A percentile compares a stretch with the other conserved stretches of the same genome.
Evolutionary conservation across 2,329 filamentous ascomycete genomes (phyloP).

Genomic region (Fusarium sp.): DNA sequence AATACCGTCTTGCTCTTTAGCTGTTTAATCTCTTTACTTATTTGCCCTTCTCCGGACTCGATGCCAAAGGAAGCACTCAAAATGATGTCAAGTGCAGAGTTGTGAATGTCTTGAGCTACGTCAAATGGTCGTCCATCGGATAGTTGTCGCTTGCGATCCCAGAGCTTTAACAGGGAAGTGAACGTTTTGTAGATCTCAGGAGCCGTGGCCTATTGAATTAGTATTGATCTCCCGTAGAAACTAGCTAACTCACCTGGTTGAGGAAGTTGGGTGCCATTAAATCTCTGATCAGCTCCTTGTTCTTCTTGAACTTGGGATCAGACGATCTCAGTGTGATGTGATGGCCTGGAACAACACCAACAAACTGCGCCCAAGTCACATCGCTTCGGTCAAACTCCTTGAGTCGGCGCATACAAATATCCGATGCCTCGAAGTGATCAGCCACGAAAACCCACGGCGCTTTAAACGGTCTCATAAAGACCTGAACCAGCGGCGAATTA

Average conservation of each 20-base stretch:
- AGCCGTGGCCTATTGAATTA: conserved; percentile 46
- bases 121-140: conserved; percentile 50
- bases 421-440: conserved; percentile 33
- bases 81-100: conserved; percentile 51
- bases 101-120: conserved; percentile 48
- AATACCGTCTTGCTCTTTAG: conserved; percentile 5
- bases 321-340: conserved; percentile 24
- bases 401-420: conserved; percentile 31
- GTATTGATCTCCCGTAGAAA: background rate
- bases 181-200: conserved; percentile 51
- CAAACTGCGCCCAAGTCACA: conserved; percentile 5
- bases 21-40: conserved; percentile 16
- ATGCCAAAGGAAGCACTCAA: conserved; percentile 49
- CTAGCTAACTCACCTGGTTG: conserved; percentile 1
- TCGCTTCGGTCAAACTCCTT: conserved; percentile 37
- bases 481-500: conserved; percentile 27
- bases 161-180: conserved; percentile 50
- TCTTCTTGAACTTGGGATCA: conserved; percentile 37
- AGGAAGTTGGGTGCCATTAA: conserved; percentile 36
- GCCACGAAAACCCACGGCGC: conserved; percentile 33
- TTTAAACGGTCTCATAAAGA: conserved; percentile 32
- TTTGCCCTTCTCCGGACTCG: conserved; percentile 10
- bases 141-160: conserved; percentile 48
- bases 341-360: background rate
- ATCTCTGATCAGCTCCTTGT: conserved; percentile 39